These are phyloP conservation scores for Metschnikowia anglica DNA, from an alignment of 805 yeast species.

Conservation along the genomic window DNA sequence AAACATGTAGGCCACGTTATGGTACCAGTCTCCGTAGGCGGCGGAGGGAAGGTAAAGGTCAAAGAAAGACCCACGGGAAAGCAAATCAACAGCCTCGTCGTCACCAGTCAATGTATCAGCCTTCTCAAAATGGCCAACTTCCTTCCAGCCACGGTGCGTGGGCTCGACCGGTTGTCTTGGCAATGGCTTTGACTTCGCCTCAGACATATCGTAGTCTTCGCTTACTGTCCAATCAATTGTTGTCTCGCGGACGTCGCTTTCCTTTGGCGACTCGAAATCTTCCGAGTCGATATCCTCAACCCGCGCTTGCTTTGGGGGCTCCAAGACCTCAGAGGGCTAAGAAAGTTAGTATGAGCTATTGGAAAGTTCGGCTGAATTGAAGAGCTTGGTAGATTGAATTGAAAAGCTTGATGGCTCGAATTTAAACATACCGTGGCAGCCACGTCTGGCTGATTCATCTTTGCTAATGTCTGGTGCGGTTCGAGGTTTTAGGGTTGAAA, in stretches of 20 bases:
- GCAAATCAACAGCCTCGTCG: slow-evolving; percentile 71
- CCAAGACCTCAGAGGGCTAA: slow-evolving; percentile 36
- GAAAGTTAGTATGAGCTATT: slow-evolving; percentile 17
- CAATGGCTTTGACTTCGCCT: slow-evolving; percentile 36
- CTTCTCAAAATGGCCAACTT: slow-evolving; percentile 83
- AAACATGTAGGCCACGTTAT: slow-evolving; percentile 71
- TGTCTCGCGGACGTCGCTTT: slow-evolving; percentile 11
- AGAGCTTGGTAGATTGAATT: too few species aligned
- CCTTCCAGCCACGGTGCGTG: slow-evolving; percentile 90
- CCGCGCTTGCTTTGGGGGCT: slow-evolving; percentile 32
- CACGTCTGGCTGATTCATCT: slow-evolving; percentile 13
- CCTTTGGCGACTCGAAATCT: slow-evolving; percentile 6
- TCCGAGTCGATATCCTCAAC: slow-evolving; percentile 17
- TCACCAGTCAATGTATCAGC: slow-evolving; percentile 62
- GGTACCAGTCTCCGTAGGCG: slow-evolving; percentile 95
- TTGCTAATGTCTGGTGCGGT: background rate
- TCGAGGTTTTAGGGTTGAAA: background rate
- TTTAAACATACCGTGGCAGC: slow-evolving; percentile 20
- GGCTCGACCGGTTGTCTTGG: slow-evolving; percentile 59
- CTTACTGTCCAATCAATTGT: slow-evolving; percentile 31
- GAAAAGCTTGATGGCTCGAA: too few species aligned
- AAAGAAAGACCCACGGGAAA: slow-evolving; percentile 66
- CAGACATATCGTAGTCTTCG: slow-evolving; percentile 38
- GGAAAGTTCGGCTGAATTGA: background rate
- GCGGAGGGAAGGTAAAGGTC: slow-evolving; percentile 74